Percentiles rank a stretch among this genome's conserved stretches.
These are phyloP conservation scores for Triticum timopheevii DNA, from an alignment of 176 grass and related monocot species.

Conservation along the genomic window DNA sequence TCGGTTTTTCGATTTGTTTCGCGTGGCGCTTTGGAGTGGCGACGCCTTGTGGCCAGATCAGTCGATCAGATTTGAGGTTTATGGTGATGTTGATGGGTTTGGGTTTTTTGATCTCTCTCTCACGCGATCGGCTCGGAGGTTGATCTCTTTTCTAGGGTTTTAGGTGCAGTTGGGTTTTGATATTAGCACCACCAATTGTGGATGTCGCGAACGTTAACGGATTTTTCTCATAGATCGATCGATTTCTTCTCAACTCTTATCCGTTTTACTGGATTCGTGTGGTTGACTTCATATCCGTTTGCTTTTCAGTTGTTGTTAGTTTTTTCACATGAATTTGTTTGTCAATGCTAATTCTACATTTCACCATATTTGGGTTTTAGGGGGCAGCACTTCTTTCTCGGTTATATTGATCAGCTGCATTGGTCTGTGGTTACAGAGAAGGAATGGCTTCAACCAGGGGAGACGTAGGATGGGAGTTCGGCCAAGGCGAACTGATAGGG, in stretches of 20 bases:
- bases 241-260: neutral
- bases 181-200: neutral
- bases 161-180: neutral
- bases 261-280: neutral
- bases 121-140: neutral
- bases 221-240: neutral
- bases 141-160: constrained; percentile 39
- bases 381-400: neutral
- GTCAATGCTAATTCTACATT: neutral
- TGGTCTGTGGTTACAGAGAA: constrained; percentile 48
- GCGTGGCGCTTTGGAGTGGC: constrained; percentile 17
- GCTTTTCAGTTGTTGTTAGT: neutral
- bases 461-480: constrained; percentile 64
- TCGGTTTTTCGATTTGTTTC: constrained; percentile 4
- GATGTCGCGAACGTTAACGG: neutral
- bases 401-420: constrained; percentile 26
- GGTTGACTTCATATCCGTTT: neutral
- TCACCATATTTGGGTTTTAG: neutral
- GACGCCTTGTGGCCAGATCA: constrained; percentile 1
- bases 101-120: neutral
- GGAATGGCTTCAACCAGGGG: constrained; percentile 60
- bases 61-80: constrained; percentile 24
- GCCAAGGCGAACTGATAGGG: constrained; percentile 59
- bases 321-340: constrained; percentile 11
- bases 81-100: constrained; percentile 31